These are phyloP conservation scores for Ustilago cynodontis DNA, from an alignment of 1,284 basidiomycete genomes.

Conservation along the genomic window DNA sequence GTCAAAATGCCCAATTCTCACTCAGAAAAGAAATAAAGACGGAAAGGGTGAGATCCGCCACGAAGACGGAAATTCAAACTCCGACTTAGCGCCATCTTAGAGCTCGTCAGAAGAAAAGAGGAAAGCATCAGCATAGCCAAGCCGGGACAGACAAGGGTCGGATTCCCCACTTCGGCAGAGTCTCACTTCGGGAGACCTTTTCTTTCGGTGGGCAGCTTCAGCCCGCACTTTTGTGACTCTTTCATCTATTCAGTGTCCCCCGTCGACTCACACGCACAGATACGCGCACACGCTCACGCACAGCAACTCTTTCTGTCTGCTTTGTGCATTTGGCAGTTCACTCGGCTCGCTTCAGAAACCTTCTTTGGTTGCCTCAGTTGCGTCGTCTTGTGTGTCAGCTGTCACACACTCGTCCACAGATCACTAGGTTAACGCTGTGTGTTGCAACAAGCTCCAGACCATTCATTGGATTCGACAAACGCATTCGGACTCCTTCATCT, in stretches of 20 bases:
- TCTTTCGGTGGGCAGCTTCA: background rate
- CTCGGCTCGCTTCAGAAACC: background rate
- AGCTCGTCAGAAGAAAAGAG: background rate
- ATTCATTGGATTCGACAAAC: background rate
- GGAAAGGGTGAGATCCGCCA: slow-evolving; percentile 16
- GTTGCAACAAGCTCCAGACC: background rate
- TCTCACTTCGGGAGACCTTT: background rate
- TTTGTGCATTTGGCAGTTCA: too few species aligned
- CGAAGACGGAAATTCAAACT: slow-evolving; percentile 4
- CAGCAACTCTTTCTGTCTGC: background rate
- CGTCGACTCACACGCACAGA: too few species aligned
- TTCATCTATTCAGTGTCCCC: background rate
- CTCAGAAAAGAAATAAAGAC: background rate
- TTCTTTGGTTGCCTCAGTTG: background rate
- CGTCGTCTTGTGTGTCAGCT: slow-evolving; percentile 1
- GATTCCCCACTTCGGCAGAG: background rate
- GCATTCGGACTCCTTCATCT: slow-evolving; percentile 5
- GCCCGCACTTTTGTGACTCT: background rate
- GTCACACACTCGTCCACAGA: background rate
- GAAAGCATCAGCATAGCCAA: background rate
- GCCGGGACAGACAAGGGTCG: background rate
- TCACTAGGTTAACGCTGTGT: background rate
- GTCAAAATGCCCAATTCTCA: background rate
- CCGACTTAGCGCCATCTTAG: slow-evolving; percentile 4
- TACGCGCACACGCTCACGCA: background rate